Evolutionary conservation across 2,329 filamentous ascomycete species (phyloP), one percentile per base, ranked within the genome.

Genomic region (Chaetomium sp.): DNA sequence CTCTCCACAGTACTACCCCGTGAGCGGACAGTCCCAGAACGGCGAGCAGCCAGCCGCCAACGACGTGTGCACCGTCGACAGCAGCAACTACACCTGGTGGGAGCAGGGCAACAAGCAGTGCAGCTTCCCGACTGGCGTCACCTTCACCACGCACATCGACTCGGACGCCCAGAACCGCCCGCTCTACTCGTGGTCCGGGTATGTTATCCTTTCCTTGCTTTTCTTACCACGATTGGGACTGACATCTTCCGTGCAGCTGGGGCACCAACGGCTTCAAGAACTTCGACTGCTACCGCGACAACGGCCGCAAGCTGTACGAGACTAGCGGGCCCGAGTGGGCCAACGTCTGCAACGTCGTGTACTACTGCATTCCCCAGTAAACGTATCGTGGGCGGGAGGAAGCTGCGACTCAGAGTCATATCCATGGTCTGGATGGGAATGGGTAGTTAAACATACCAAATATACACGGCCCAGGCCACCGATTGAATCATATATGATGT

Each of bases 141-240:
- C 19, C 13, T 45, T 63, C 29, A 53, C 47, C 4, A 42, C 55
- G 33, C 61, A 58, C 49, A 31, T 63, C 35, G 61, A 63, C 35
- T 45, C 61, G 35, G 55, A 63, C 19, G 61, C 61, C 9, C 45
- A 42, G 33, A 58, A 25, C 49, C 55, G 61, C 19, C 55, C 55
- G 19, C 33, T 47, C 19, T 63, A 59, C 49, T 58, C 61, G n/a
- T 63, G 55, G 61, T 57, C 61, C n/a, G 61, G 61, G 61, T 63
- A 29, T 9, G 61, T 58, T 27, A 10, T 13, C 6, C n/a, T 9
- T 3, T 25, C 9, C 2, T 10, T 16, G 12, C n/a, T 10, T 9
- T 25, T n/a, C 19, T n/a, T 9, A 9, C 13, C 10, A 1, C 23
- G 16, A 25, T 6, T 5, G 9, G 27, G 1, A 19, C 45, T 63